A percentile compares a stretch with the other conserved stretches of the same genome.
Evolutionary conservation across 805 yeast genomes (phyloP).

Genomic region (Nakazawaea wyomingensis): DNA sequence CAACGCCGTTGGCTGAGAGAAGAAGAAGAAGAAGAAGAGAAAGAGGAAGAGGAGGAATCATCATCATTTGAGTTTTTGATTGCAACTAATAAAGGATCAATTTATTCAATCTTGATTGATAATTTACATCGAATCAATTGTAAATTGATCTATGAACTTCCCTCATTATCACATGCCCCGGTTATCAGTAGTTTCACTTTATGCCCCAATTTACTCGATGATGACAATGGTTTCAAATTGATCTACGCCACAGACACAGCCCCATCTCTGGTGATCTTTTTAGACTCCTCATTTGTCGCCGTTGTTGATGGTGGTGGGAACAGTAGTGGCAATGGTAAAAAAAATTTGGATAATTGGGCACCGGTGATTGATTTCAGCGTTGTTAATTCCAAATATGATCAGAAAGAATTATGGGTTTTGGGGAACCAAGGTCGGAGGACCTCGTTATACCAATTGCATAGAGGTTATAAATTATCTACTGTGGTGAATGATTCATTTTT

Average conservation of each 20-base stretch:
- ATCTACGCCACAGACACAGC: neutral
- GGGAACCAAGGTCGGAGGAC: neutral
- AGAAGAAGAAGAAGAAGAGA: neutral
- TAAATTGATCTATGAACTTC: neutral
- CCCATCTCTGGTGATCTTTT: neutral
- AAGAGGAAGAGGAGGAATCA: too few relatives aligned
- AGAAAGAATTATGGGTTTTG: slow-evolving; percentile 11
- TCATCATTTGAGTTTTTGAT: neutral
- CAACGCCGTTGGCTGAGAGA: neutral
- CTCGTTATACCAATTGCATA: slow-evolving; percentile 4
- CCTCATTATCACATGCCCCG: neutral
- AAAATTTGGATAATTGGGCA: slow-evolving; percentile 4
- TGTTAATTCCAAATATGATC: neutral
- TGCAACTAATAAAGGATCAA: neutral
- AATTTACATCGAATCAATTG: neutral
- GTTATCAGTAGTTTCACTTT: too few relatives aligned
- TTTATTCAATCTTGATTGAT: neutral
- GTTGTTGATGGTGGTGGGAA: too few relatives aligned
- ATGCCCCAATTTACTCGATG: too few relatives aligned
- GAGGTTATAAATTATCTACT: slow-evolving; percentile 1
- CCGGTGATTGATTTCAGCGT: slow-evolving; percentile 7
- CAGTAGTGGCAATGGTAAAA: neutral
- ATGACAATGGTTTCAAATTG: neutral
- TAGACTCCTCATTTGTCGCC: neutral
- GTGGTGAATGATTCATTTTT: slow-evolving; percentile 4